These are phyloP conservation scores for Allantophomopsis lycopodina DNA, from an alignment of 2,329 filamentous ascomycete species.

Conservation along the genomic window DNA sequence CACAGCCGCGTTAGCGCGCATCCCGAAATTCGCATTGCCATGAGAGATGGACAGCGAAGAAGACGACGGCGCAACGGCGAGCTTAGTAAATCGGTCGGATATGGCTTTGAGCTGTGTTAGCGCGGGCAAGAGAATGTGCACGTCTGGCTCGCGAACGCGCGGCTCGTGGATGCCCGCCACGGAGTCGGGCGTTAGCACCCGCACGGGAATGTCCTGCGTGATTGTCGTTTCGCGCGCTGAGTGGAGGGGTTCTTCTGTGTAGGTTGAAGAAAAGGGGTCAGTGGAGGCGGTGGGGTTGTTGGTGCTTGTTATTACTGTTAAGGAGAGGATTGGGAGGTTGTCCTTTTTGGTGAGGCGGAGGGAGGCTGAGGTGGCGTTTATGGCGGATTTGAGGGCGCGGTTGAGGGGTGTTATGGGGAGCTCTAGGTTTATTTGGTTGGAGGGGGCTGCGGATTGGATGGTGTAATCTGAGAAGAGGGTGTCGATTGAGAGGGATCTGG, in stretches of 20 bases:
- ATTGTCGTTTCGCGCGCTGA: conserved; percentile 79
- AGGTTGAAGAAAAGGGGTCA: conserved; percentile 29
- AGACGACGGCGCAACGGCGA: conserved; percentile 40
- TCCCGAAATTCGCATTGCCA: too few species aligned
- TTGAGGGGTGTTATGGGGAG: conserved; percentile 79
- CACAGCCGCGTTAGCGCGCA: conserved; percentile 8
- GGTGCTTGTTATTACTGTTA: conserved; percentile 76
- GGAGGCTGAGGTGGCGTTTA: conserved; percentile 67
- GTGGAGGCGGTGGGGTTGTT: conserved; percentile 31
- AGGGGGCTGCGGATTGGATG: conserved; percentile 68
- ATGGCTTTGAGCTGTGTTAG: conserved; percentile 84
- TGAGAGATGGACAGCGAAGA: too few species aligned
- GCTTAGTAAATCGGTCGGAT: conserved; percentile 86
- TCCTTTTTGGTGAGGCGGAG: conserved; percentile 91
- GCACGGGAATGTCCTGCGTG: conserved; percentile 91
- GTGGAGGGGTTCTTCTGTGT: conserved; percentile 34
- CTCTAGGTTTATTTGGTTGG: conserved; percentile 93
- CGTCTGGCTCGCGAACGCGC: conserved; percentile 77
- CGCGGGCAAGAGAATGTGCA: conserved; percentile 82
- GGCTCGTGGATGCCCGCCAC: conserved; percentile 95
- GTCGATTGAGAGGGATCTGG: conserved; percentile 50
- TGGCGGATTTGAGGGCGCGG: conserved; percentile 80
- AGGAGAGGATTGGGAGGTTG: conserved; percentile 68
- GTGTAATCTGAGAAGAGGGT: conserved; percentile 79
- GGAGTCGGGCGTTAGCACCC: conserved; percentile 68